Conservation (phyloP, 768 basidiomycete genomes). For the Saitozyma podzolica region DNA sequence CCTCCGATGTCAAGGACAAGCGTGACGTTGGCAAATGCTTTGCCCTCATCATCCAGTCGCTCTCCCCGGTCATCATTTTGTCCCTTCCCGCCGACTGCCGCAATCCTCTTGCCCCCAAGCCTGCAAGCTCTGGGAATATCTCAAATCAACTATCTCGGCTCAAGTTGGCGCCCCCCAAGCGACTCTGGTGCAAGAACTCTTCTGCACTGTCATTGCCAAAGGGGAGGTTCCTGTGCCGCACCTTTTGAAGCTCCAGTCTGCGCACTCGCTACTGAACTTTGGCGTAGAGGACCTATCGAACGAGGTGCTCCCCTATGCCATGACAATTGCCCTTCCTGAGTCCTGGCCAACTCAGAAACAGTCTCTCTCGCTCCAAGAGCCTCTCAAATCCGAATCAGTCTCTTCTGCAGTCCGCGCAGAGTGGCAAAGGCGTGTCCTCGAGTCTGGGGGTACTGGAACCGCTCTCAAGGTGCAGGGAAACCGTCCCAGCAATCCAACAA, state of each 20-base stretch:
- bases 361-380: constrained; percentile 11
- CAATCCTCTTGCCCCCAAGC: neutral
- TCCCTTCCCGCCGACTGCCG: constrained; percentile 1
- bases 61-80: constrained; percentile 1
- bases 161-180: constrained; percentile 13
- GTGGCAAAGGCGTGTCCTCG: neutral
- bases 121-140: neutral
- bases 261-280: constrained; percentile 17
- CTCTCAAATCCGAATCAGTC: no score
- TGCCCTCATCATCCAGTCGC: no score
- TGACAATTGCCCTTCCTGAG: constrained; percentile 19
- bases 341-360: constrained; percentile 15
- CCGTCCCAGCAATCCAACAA: no score
- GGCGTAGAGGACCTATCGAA: neutral
- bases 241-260: constrained; percentile 14
- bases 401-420: neutral
- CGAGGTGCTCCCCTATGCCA: constrained; percentile 20
- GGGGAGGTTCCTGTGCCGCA: constrained; percentile 11
- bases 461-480: no score
- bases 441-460: no score
- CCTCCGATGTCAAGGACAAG: no score
- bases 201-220: constrained; percentile 2
- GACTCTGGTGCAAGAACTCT: constrained; percentile 14
- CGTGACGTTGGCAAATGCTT: no score
- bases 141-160: constrained; percentile 10